Percentiles rank a stretch among this genome's conserved stretches.
Evolutionary conservation across 495 filamentous ascomycete genomes (phyloP).

Genomic region (Lepidopterella palustris): DNA sequence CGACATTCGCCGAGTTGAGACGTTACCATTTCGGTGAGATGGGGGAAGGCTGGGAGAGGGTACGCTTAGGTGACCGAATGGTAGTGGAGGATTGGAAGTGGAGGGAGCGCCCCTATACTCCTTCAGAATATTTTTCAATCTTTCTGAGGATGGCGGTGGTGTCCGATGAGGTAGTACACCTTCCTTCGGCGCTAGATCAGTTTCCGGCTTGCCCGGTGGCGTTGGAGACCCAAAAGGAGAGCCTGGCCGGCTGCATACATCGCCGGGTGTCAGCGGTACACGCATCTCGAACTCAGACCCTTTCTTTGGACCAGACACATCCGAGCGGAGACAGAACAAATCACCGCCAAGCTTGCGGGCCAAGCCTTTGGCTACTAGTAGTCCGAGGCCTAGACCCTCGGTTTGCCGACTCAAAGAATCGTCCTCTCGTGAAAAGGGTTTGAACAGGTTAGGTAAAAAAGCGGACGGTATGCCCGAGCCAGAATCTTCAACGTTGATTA

Average conservation of each 20-base stretch:
- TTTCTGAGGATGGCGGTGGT: background rate
- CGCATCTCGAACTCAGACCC: slow-evolving; percentile 73
- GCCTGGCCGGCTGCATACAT: slow-evolving; percentile 31
- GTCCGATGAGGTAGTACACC: background rate
- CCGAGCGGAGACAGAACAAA: slow-evolving; percentile 59
- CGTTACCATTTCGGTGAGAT: slow-evolving; percentile 2
- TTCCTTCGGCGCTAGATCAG: slow-evolving; percentile 3
- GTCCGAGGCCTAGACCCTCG: slow-evolving; percentile 68
- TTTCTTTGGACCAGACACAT: slow-evolving; percentile 57
- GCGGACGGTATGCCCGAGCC: slow-evolving; percentile 66
- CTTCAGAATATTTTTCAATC: background rate
- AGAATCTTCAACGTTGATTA: slow-evolving; percentile 60
- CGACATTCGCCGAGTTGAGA: slow-evolving; percentile 7
- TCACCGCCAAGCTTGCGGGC: slow-evolving; percentile 71
- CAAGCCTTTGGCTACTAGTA: slow-evolving; percentile 71
- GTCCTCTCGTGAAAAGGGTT: slow-evolving; percentile 67
- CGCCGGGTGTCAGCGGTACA: slow-evolving; percentile 53
- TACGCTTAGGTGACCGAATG: background rate
- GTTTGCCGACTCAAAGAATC: slow-evolving; percentile 63
- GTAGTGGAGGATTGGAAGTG: background rate
- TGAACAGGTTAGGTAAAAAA: slow-evolving; percentile 67
- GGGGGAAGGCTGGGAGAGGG: slow-evolving; percentile 19
- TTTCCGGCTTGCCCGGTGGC: slow-evolving; percentile 25
- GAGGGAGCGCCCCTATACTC: background rate
- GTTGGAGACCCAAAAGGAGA: slow-evolving; percentile 35